These are phyloP conservation scores for Lunularia cruciata DNA, from an alignment of 225 moss, liverwort and hornwort genomes.

Conservation along the genomic window DNA sequence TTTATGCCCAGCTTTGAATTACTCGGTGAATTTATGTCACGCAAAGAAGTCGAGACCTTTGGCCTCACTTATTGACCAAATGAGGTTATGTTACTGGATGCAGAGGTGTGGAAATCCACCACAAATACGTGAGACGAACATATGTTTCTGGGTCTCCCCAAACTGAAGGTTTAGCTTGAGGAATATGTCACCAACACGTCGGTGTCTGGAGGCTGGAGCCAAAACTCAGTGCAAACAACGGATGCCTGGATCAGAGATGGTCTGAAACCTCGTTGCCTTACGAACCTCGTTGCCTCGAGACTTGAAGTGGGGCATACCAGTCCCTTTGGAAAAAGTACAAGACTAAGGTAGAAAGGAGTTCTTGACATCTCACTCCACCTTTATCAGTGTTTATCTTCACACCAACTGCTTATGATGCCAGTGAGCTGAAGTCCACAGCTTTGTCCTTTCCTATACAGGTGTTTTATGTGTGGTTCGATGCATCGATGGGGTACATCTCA, in stretches of 20 bases:
- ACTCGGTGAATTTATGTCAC: not conserved
- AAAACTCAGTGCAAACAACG: slow-evolving; percentile 54
- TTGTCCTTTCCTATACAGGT: too few species aligned
- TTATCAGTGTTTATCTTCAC: too few species aligned
- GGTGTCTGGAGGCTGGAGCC: slow-evolving; percentile 50
- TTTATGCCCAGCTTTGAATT: too few species aligned
- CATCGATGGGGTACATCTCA: slow-evolving; percentile 65
- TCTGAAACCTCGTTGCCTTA: slow-evolving; percentile 42
- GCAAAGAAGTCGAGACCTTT: not conserved
- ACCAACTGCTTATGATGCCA: too few species aligned
- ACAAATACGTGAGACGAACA: slow-evolving; percentile 46
- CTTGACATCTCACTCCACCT: too few species aligned
- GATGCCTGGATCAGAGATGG: slow-evolving; percentile 60
- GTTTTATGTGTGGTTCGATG: slow-evolving; percentile 78
- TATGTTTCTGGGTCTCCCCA: slow-evolving; percentile 53
- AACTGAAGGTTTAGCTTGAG: slow-evolving; percentile 44
- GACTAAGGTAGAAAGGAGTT: slow-evolving; percentile 43
- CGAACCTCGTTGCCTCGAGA: slow-evolving; percentile 38
- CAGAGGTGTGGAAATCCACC: slow-evolving; percentile 51
- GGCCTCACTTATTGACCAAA: too few species aligned
- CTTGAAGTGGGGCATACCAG: slow-evolving; percentile 63
- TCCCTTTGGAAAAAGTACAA: slow-evolving; percentile 58
- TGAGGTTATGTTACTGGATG: not conserved
- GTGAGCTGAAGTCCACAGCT: too few species aligned
- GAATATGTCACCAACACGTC: slow-evolving; percentile 42